These are phyloP conservation scores for Caloboletus firmus DNA, from an alignment of 1,284 basidiomycete species.

Conservation along the genomic window DNA sequence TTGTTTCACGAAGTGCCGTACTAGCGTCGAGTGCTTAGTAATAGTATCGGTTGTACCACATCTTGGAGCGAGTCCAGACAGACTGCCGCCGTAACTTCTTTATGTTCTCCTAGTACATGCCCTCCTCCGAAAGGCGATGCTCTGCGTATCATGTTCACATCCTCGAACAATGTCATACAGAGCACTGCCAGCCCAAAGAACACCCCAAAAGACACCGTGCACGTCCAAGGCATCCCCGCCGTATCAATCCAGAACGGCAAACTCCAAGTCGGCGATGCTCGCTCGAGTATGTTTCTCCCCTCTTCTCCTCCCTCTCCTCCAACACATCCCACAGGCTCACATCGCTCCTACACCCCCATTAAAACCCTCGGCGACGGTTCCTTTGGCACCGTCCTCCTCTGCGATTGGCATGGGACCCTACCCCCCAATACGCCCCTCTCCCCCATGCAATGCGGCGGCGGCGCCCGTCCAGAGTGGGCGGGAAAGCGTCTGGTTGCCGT, in stretches of 20 bases:
- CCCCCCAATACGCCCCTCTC: slow-evolving; percentile 85
- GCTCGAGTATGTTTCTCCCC: slow-evolving; percentile 54
- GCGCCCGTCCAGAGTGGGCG: slow-evolving; percentile 89
- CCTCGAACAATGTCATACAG: slow-evolving; percentile 53
- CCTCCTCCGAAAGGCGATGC: slow-evolving; percentile 46
- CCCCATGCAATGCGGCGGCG: slow-evolving; percentile 88
- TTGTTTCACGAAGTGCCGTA: slow-evolving; percentile 85
- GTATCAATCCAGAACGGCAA: slow-evolving; percentile 64
- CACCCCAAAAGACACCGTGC: slow-evolving; percentile 54
- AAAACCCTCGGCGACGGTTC: slow-evolving; percentile 95
- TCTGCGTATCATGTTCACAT: slow-evolving; percentile 64
- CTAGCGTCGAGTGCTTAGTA: slow-evolving; percentile 40
- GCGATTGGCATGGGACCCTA: slow-evolving; percentile 97
- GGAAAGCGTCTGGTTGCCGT: slow-evolving; percentile 95
- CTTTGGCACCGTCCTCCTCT: slow-evolving; percentile 97
- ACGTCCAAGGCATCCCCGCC: slow-evolving; percentile 69
- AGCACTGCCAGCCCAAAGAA: slow-evolving; percentile 20
- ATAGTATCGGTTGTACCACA: slow-evolving; percentile 15
- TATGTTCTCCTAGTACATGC: slow-evolving; percentile 33
- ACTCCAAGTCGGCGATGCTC: slow-evolving; percentile 68
- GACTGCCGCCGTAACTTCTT: neutral
- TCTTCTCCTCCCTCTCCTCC: slow-evolving; percentile 6
- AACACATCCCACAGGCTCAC: slow-evolving; percentile 43
- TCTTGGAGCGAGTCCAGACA: slow-evolving; percentile 3
- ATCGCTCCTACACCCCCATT: slow-evolving; percentile 65